These are phyloP conservation scores for Pichia sp. DNA, from an alignment of 1,139 yeast genomes.

Conservation along the genomic window DNA sequence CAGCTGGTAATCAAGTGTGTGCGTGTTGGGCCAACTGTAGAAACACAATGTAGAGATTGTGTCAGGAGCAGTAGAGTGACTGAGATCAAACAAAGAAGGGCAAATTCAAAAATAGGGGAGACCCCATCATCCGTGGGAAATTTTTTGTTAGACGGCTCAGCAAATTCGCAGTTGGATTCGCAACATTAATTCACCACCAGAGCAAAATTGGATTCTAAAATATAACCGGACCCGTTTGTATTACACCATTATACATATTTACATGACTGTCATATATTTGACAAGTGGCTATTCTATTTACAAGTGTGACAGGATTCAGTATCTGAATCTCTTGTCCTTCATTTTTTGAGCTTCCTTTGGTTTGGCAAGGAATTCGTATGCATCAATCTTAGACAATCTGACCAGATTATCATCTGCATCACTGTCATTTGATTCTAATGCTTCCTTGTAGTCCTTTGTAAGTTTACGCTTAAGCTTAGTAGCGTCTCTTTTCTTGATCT, in stretches of 20 bases:
- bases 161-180: too few species aligned
- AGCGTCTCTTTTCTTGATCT: constrained; percentile 25
- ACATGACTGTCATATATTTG: background rate
- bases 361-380: constrained; percentile 25
- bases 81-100: too few species aligned
- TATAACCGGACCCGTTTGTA: background rate
- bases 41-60: too few species aligned
- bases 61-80: too few species aligned
- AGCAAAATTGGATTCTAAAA: too few species aligned
- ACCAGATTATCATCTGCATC: constrained; percentile 22
- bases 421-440: constrained; percentile 21
- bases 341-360: constrained; percentile 26
- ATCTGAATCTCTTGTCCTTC: constrained; percentile 21
- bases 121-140: too few species aligned
- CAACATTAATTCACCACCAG: too few species aligned
- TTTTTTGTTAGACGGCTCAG: too few species aligned
- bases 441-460: constrained; percentile 24
- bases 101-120: too few species aligned
- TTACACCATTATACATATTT: constrained; percentile 6
- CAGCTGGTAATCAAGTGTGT: too few species aligned
- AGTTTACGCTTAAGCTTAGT: constrained; percentile 25
- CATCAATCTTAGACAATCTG: constrained; percentile 28
- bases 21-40: too few species aligned
- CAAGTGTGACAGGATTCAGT: constrained; percentile 5
- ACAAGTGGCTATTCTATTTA: background rate